Base-by-base conservation (phyloP, 2,329 filamentous ascomycete species). In the Ascochyta koolunga region DNA sequence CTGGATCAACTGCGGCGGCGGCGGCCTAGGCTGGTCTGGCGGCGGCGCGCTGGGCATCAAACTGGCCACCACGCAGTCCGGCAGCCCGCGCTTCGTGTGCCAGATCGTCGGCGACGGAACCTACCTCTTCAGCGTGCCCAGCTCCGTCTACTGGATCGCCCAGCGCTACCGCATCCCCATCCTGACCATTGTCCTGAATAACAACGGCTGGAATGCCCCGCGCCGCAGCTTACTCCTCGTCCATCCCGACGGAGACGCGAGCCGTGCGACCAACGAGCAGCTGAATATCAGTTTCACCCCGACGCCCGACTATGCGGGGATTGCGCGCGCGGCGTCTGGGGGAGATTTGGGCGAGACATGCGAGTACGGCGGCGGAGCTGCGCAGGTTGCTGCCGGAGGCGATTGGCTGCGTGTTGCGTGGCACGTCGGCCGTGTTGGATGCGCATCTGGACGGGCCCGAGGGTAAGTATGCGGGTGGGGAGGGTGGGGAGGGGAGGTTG, bases 1-100 rank as follows among this genome's bases (percentile, higher is more conserved):
- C 0, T 92, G 88, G 88, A 85, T 93, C 66, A 93, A 92, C 71
- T 93, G 89, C 68, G 90, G 90, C 1, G 90, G 88, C 0, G 90
- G 89, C 13, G 90, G 90, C 2, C 84, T 93, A 0, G 90, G 90
- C 2, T 93, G 90, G 90, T 89, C 86, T 10, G 90, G 89, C 13
- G 90, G 90, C 13, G 90, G 65, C 24, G 87, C 88, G 0, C 73
- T 93, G 3, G 90, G 90, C 2, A 87, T 93, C 67, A 92, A 93
- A 70, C 81, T 93, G 7, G 90, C 89, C 0, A 80, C 81, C 0
- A 82, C 87, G 43, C 72, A 73, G 2, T 73, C 80, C 55, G 76
- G 80, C 31, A 66, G 67, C 46, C 67, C 68, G 46, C 65, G 67
- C 13, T 76, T 76, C 31, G 72, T 76, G 0, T 75, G 72, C 57